Base-by-base conservation (phyloP, 345 rosid species). In the Moringa oleifera region DNA sequence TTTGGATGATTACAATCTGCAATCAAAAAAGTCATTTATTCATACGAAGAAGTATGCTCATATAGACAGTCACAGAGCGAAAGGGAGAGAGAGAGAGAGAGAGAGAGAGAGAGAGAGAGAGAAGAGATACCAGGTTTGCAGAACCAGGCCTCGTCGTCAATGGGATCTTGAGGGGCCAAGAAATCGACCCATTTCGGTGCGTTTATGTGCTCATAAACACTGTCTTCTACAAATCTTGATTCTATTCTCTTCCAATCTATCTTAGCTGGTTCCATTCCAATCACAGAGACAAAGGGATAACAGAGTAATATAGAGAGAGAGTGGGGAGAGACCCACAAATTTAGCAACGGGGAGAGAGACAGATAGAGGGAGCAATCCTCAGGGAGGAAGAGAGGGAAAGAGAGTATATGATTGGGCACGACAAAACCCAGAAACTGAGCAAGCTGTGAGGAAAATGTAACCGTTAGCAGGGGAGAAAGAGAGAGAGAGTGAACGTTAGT, bases 171-270 rank as follows among this genome's bases (percentile, higher is more conserved):
- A 18, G 67, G 64, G 68, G 82, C 63, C 74, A 72, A 80, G 84
- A 94, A 81, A 77, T 90, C 95, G 51, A 84, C 81, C 93, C 93
- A 94, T 71, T 82, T 83, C 33, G 99, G 99, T 52, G 97, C 99
- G 47, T 74, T 72, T 23, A 94, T 75, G 79, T 81, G 83, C 80
- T 94, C 99, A 61, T 94, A 94, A 25, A 81, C 70, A 6, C 60
- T 67, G 56, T 90, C 97, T 71, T 86, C 91, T 0, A 75, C 85
- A 71, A 79, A 94, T 55, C 81, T 78, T 23, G 89, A 94, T 17
- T 90, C 89, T 23, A 90, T 61, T 63, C 77, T 81, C 66, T 82
- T 88, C 99, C 99, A 94, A 37, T 94, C 99, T 54, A 94, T 94
- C 50, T 86, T 84, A 1, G 95, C 98, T 21, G 96, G 88, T 63